Evolutionary conservation across 163 green algal genomes (phyloP), one percentile per base, ranked within the genome.

Genomic region (Volvox carteri): DNA sequence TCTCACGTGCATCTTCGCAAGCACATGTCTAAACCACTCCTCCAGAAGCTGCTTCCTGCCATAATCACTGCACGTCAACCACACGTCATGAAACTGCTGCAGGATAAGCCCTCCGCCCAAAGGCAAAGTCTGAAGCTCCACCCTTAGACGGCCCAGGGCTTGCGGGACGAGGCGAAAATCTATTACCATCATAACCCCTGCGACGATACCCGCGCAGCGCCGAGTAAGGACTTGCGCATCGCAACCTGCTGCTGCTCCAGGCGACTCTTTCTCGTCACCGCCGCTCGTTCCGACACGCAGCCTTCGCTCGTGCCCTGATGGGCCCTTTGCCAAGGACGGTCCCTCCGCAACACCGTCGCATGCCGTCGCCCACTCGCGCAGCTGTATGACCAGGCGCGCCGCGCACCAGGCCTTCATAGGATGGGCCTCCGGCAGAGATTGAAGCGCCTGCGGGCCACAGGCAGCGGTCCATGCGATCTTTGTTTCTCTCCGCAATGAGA

Each of bases 51-150:
- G 78, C 70, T 88, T 91, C 16, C 87, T 54, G 0, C 46, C 68
- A 44, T 91, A 80, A 30, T 91, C 87, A 39, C 85, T 78, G 21
- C 41, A 88, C 0, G 8, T 2, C 33, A 91, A 12, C 70, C 76
- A 83, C 33, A 12, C 8, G 28, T 91, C 79, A 11, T 86, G 79
- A 42, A 91, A 39, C 62, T 68, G 18, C 78, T 90, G 86, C 33
- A 86, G 33, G 8, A 90, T 18, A 62, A 58, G 23, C 44, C 25
- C 1, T 4, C 9, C 42, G 39, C 4, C 54, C 65, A 12, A 30
- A 62, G 23, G 52, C 37, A 54, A 21, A 54, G 54, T 33, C 30
- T 35, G 50, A 50, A 84, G 46, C 78, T 35, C 39, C 35, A 30
- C 54, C 19, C 41, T 65, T 33, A 68, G n/a, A 25, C 2, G 28